Conservation (phyloP, 306 rosid genomes). For the Fragaria iinumae region DNA sequence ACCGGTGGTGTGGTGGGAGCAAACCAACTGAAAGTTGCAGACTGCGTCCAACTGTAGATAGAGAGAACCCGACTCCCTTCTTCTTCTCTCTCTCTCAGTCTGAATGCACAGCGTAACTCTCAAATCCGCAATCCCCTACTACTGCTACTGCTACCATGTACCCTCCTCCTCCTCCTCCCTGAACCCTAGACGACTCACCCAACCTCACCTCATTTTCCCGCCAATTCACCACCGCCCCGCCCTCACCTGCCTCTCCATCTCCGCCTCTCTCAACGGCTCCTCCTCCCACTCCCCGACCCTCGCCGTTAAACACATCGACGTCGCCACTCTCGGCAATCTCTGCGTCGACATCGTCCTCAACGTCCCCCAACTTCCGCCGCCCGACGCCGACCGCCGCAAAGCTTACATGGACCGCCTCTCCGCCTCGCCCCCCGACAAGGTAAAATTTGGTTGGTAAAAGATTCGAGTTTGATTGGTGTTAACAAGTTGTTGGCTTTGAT, state of each 20-base stretch:
- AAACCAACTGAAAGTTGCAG: not conserved
- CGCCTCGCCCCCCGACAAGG: slow-evolving; percentile 82
- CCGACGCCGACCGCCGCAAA: slow-evolving; percentile 46
- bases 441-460: slow-evolving; percentile 7
- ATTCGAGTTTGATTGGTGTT: not conserved
- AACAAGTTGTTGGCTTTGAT: slow-evolving; percentile 6
- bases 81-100: slow-evolving; percentile 15
- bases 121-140: slow-evolving; percentile 29
- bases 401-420: slow-evolving; percentile 76
- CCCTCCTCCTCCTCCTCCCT: slow-evolving; percentile 16
- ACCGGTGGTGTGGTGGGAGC: not conserved
- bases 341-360: slow-evolving; percentile 87
- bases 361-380: slow-evolving; percentile 79
- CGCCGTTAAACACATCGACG: slow-evolving; percentile 54
- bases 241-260: not conserved
- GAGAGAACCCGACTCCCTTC: not conserved
- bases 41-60: not conserved
- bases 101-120: slow-evolving; percentile 64
- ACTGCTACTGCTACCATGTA: slow-evolving; percentile 27
- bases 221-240: slow-evolving; percentile 11
- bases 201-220: slow-evolving; percentile 15
- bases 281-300: slow-evolving; percentile 28
- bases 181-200: slow-evolving; percentile 21
- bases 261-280: slow-evolving; percentile 21
- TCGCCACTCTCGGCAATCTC: slow-evolving; percentile 82